phyloP scores from a whole-genome alignment of 2,329 filamentous ascomycete species.

The Helotiales sp. region DNA sequence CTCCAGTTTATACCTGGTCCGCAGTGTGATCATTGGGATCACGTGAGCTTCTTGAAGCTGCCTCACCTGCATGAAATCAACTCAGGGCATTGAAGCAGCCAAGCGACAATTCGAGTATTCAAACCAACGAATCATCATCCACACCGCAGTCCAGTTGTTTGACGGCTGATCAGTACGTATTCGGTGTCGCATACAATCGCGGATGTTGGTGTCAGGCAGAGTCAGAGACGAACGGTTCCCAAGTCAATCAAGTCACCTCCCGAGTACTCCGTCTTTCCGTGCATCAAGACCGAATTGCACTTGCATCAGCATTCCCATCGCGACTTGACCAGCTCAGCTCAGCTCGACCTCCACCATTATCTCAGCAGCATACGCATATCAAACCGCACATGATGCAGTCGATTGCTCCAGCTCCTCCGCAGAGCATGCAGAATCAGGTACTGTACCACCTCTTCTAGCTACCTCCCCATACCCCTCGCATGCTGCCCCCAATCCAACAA shows the following conservation, averaged over 20 bases:
- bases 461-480: background rate
- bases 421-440: constrained; percentile 32
- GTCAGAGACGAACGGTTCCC: background rate
- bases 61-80: background rate
- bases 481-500: background rate
- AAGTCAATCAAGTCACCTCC: background rate
- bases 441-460: constrained; percentile 2
- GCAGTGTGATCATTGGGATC: background rate
- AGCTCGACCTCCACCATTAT: background rate
- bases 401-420: constrained; percentile 33
- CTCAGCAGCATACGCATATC: background rate
- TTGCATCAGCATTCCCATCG: background rate
- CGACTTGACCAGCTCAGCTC: background rate
- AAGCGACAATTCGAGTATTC: background rate
- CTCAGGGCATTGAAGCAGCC: background rate
- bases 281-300: background rate
- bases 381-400: constrained; percentile 29
- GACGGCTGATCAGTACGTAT: background rate
- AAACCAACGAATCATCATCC: background rate
- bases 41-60: background rate
- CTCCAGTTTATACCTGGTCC: background rate
- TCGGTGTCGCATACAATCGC: background rate
- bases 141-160: background rate
- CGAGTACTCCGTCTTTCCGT: background rate
- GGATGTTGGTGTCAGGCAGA: background rate